Base-by-base conservation (phyloP, 2,329 filamentous ascomycete species). In the Trichoderma sp. region DNA sequence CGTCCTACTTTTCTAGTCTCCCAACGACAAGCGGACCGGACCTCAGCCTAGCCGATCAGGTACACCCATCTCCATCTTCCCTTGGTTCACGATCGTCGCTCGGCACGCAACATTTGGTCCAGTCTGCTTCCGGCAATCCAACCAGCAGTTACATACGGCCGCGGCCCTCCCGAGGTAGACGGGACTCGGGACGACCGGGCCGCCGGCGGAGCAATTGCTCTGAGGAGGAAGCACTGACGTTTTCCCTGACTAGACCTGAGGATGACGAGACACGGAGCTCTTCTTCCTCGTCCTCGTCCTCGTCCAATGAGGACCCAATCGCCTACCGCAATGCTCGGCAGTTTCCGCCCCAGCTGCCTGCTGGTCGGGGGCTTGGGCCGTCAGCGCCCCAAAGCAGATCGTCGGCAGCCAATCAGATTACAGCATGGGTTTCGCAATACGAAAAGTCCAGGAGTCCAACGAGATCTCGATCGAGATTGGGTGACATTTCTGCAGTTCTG, bases 271-370 rank as follows among this genome's bases (percentile, higher is more conserved):
- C 66, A 12, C 71, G 68, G 19, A 70, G 69, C 45, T 72, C 72
- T 14, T 68, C 68, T 15, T 69, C 28, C 28, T 30, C 28, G 5
- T 5, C 28, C 7, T 68, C 30, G 30, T 39, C 70, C 7, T 69
- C 64, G 2, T 75, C 74, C 7, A 69, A 71, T n/a, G 71, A 72
- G 30, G 74, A 75, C 45, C 70, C 70, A 17, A 65, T 75, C 19
- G 68, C 67, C 7, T 74, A 74, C 54, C 69, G 73, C 34, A 75
- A 73, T 45, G 68, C 73, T 15, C 69, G 74, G 21, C 70, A 72
- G 7, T 76, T 76, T 43, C 74, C 74, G n/a, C 74, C 74, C 9
- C 67, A 71, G 21, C 71, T 74, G 17, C 74, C 74, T n/a, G 72
- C 74, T 5, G 68, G 71, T 26, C 69, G 70, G 14, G 62, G 61